Evolutionary conservation across 2,329 filamentous ascomycete genomes (phyloP).

Genomic region (Phialophora tarda): DNA sequence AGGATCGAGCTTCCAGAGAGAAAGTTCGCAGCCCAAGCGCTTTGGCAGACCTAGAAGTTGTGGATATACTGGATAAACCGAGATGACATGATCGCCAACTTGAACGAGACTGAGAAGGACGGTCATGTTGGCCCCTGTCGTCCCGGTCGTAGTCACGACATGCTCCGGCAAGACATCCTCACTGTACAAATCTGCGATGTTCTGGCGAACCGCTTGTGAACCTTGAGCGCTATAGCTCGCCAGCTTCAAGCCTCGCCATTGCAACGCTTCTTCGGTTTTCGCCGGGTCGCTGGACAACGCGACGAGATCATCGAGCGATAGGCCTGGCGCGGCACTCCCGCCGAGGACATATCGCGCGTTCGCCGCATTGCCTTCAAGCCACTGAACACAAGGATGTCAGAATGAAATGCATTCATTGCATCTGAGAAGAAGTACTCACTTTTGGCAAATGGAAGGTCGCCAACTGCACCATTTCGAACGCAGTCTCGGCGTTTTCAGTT

Average conservation of each 20-base stretch:
- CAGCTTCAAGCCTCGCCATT: conserved; percentile 33
- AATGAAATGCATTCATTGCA: not conserved
- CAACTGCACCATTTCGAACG: conserved; percentile 1
- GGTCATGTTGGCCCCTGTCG: conserved; percentile 81
- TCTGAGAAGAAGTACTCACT: not conserved
- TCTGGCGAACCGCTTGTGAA: conserved; percentile 39
- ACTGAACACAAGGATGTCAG: conserved; percentile 19
- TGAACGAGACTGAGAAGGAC: conserved; percentile 72
- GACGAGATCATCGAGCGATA: conserved; percentile 72
- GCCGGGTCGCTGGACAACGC: conserved; percentile 56
- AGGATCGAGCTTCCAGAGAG: conserved; percentile 72
- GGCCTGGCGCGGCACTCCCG: conserved; percentile 51
- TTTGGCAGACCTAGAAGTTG: conserved; percentile 78
- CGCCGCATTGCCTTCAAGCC: conserved; percentile 23
- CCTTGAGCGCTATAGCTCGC: conserved; percentile 42
- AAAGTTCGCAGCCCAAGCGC: conserved; percentile 76
- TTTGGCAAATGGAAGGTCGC: conserved; percentile 4
- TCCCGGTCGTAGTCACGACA: conserved; percentile 77
- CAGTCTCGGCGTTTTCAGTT: not conserved
- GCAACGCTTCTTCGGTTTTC: conserved; percentile 35
- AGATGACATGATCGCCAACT: conserved; percentile 80
- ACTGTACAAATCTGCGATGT: conserved; percentile 42
- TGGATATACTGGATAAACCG: conserved; percentile 85
- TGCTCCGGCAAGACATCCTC: conserved; percentile 59
- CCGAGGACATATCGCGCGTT: conserved; percentile 29